phyloP scores from a whole-genome alignment of 495 filamentous ascomycete species.

The Elasticomyces elasticus region DNA sequence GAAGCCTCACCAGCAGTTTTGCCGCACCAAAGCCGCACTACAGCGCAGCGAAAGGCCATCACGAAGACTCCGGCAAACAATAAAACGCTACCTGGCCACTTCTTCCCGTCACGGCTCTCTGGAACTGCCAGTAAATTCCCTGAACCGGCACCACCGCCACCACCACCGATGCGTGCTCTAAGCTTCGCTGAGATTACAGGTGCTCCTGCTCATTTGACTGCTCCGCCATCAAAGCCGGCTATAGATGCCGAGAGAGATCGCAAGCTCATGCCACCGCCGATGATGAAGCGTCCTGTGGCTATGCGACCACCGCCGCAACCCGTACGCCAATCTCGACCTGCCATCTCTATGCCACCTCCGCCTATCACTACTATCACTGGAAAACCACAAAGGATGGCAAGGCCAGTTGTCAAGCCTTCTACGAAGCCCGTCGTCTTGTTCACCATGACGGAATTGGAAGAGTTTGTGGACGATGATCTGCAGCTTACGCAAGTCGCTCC shows the following conservation, averaged over 20 bases:
- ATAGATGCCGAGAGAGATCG: not conserved
- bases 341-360: not conserved
- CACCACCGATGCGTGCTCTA: no score
- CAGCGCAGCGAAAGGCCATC: no score
- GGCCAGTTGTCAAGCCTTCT: not conserved
- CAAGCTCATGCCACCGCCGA: not conserved
- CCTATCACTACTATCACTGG: not conserved
- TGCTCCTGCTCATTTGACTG: not conserved
- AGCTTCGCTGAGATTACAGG: no score
- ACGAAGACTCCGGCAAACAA: no score
- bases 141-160: no score
- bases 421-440: not conserved
- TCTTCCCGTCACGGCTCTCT: no score
- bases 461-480: constrained; percentile 2
- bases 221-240: not conserved
- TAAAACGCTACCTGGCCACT: no score
- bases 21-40: no score
- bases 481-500: constrained; percentile 4
- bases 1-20: not conserved
- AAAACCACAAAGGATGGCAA: not conserved
- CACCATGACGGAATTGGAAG: not conserved
- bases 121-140: no score
- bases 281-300: no score
- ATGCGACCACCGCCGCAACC: not conserved
- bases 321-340: not conserved